Evolutionary conservation across 1,284 basidiomycete genomes (phyloP).

Genomic region (Trichosporon ovoides): DNA sequence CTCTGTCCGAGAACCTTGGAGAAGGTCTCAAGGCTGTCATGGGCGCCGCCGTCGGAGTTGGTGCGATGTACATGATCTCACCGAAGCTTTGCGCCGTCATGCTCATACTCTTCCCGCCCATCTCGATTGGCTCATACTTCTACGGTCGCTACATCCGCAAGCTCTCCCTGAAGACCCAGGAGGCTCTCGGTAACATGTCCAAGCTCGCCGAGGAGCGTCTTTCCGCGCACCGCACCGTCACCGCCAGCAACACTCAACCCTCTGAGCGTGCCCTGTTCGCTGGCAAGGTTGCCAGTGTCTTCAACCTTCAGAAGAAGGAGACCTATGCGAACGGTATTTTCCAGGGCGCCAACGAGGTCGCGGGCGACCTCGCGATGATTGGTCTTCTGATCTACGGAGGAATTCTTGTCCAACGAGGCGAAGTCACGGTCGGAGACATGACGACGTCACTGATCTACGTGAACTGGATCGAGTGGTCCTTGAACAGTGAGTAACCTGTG

Average conservation of each 20-base stretch:
- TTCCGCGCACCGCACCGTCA: constrained; percentile 46
- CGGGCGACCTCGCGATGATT: constrained; percentile 47
- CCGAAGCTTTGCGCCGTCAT: constrained; percentile 43
- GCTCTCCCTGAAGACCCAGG: constrained; percentile 44
- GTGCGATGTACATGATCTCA: constrained; percentile 46
- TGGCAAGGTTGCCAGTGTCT: constrained; percentile 39
- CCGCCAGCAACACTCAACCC: constrained; percentile 44
- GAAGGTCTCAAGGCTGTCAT: constrained; percentile 46
- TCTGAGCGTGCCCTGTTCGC: constrained; percentile 38
- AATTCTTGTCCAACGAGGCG: constrained; percentile 39
- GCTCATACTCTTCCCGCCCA: constrained; percentile 46
- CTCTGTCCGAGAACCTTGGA: constrained; percentile 43
- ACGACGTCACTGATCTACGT: constrained; percentile 47
- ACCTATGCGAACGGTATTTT: constrained; percentile 47
- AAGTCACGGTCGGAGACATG: constrained; percentile 46
- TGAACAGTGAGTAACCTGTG: constrained; percentile 40
- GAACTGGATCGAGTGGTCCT: constrained; percentile 48
- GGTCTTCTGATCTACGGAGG: constrained; percentile 46
- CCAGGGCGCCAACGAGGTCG: constrained; percentile 43
- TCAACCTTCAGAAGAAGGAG: constrained; percentile 44
- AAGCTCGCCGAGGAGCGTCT: constrained; percentile 46
- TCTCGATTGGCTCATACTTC: constrained; percentile 46
- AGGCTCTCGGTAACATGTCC: constrained; percentile 45
- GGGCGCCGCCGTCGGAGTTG: constrained; percentile 41
- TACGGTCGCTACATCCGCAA: constrained; percentile 46